Evolutionary conservation across 2,329 filamentous ascomycete genomes (phyloP).

Genomic region (Trichophaea hybrida): DNA sequence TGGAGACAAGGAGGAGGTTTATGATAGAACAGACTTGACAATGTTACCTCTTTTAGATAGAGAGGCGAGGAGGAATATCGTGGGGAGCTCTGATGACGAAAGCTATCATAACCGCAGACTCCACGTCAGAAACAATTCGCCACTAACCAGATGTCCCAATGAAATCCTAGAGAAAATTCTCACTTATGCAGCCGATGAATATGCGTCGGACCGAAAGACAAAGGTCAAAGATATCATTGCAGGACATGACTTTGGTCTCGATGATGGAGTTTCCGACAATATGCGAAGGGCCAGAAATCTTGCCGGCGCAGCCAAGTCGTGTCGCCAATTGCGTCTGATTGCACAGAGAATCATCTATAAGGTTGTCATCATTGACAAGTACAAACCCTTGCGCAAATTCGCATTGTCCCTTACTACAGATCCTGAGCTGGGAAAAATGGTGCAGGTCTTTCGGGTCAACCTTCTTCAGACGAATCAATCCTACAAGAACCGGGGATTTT

Average conservation of each 20-base stretch:
- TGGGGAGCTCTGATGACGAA: too few relatives aligned
- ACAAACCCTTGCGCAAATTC: not conserved
- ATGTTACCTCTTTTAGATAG: too few relatives aligned
- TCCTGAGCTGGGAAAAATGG: conserved; percentile 15
- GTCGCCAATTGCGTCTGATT: conserved; percentile 14
- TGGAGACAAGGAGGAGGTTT: too few relatives aligned
- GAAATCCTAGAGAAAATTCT: conserved; percentile 15
- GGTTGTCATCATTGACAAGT: conserved; percentile 9
- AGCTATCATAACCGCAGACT: too few relatives aligned
- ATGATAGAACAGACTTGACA: too few relatives aligned
- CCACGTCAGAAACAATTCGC: too few relatives aligned
- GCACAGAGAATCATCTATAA: conserved; percentile 17
- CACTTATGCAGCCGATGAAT: conserved; percentile 18
- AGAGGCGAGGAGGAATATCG: too few relatives aligned
- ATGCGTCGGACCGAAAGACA: conserved; percentile 15
- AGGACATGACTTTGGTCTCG: conserved; percentile 13
- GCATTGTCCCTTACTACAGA: conserved; percentile 9
- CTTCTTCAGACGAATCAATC: not conserved
- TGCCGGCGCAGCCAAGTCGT: conserved; percentile 9
- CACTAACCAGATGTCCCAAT: conserved; percentile 2
- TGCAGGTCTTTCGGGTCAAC: conserved; percentile 12
- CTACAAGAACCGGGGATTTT: conserved; percentile 7
- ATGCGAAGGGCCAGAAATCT: conserved; percentile 12
- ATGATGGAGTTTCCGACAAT: conserved; percentile 9
- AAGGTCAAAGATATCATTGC: conserved; percentile 17